Percentiles rank a stretch among this genome's conserved stretches.
These are phyloP conservation scores for Talaromyces nanjingensis DNA, from an alignment of 495 filamentous ascomycete species.

Conservation along the genomic window DNA sequence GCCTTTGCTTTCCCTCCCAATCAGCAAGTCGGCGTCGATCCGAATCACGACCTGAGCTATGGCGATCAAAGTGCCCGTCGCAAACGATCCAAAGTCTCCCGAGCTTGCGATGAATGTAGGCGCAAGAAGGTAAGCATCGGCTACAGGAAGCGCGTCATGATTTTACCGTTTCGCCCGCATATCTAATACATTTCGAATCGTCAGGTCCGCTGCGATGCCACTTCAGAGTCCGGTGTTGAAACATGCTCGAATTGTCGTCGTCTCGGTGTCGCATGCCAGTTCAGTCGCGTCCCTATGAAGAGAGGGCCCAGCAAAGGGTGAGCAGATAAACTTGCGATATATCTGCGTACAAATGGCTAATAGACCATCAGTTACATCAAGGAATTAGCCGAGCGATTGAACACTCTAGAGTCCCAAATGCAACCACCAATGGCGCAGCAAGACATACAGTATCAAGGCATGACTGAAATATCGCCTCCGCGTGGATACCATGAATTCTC, in stretches of 20 bases:
- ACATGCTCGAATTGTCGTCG: slow-evolving; percentile 84
- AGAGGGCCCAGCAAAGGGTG: slow-evolving; percentile 93
- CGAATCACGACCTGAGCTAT: slow-evolving; percentile 42
- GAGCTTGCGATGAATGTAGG: slow-evolving; percentile 91
- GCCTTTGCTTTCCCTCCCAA: slow-evolving; percentile 41
- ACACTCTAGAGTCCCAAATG: slow-evolving; percentile 70
- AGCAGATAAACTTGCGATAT: slow-evolving; percentile 10
- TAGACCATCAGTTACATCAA: slow-evolving; percentile 72
- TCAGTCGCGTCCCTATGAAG: slow-evolving; percentile 91
- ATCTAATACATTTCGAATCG: slow-evolving; percentile 15
- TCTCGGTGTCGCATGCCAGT: slow-evolving; percentile 70
- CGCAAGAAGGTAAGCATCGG: slow-evolving; percentile 67
- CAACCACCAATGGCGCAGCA: slow-evolving; percentile 40
- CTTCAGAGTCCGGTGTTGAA: slow-evolving; percentile 67
- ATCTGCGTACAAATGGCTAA: not conserved
- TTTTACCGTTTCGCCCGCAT: not conserved
- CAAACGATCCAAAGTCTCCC: slow-evolving; percentile 85
- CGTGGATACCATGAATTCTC: slow-evolving; percentile 43
- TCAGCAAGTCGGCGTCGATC: slow-evolving; percentile 45
- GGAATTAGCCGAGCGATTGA: slow-evolving; percentile 82
- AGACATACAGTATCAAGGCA: slow-evolving; percentile 38
- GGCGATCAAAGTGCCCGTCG: slow-evolving; percentile 62
- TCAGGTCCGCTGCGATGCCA: slow-evolving; percentile 85
- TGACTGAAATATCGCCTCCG: slow-evolving; percentile 40
- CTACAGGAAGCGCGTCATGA: slow-evolving; percentile 3